Conservation (phyloP, 1,284 basidiomycete genomes). For the Marasmius oreades region DNA sequence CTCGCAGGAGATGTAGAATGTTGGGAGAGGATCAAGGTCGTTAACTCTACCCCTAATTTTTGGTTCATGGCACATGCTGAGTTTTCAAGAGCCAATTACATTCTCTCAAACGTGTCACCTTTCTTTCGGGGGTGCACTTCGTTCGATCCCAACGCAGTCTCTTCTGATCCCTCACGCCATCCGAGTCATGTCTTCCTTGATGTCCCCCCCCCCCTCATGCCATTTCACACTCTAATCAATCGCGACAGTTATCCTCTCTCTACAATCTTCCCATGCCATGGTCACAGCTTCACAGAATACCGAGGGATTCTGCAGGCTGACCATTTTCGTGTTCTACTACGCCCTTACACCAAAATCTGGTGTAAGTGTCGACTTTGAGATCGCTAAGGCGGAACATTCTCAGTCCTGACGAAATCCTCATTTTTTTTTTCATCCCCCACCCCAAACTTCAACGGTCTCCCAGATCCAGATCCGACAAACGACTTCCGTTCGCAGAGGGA, state of each 20-base stretch:
- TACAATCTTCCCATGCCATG: background rate
- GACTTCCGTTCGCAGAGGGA: too few relatives aligned
- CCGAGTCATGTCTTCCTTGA: background rate
- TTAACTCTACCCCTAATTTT: too few relatives aligned
- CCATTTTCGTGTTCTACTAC: background rate
- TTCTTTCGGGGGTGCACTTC: too few relatives aligned
- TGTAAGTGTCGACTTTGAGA: background rate
- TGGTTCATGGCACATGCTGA: too few relatives aligned
- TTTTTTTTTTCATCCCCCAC: background rate
- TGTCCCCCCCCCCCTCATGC: too few relatives aligned
- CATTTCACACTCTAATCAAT: background rate
- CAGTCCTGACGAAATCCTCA: background rate
- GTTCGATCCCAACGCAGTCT: slow-evolving; percentile 26
- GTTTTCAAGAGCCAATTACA: too few relatives aligned
- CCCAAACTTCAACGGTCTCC: background rate
- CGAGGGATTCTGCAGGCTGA: background rate
- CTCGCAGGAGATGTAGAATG: too few relatives aligned
- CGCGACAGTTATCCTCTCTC: background rate
- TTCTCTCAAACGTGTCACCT: too few relatives aligned
- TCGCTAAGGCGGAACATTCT: background rate
- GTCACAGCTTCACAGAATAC: background rate
- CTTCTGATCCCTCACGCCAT: background rate
- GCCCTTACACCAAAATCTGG: background rate
- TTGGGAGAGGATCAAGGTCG: too few relatives aligned
- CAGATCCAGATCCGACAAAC: too few relatives aligned